phyloP scores from a whole-genome alignment of 371 early-diverging fungal species.

The Lichtheimia corymbifera region DNA sequence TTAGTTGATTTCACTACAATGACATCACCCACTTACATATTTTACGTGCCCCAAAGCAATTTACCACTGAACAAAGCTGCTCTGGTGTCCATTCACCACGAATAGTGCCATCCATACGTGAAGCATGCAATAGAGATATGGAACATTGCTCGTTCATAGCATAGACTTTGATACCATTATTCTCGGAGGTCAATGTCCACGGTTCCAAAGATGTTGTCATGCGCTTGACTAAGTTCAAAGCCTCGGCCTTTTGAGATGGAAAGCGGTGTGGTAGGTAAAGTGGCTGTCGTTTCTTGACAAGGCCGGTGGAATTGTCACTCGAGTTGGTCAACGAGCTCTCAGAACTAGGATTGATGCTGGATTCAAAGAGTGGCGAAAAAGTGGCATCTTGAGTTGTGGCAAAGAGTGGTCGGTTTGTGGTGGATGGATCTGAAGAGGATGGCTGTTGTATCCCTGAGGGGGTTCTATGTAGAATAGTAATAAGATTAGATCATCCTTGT shows the following conservation, averaged over 20 bases:
- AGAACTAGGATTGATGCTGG: background rate
- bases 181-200: constrained; percentile 10
- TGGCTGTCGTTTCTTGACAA: constrained; percentile 10
- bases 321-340: constrained; percentile 1
- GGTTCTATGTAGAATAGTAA: background rate
- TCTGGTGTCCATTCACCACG: constrained; percentile 54
- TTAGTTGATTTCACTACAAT: background rate
- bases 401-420: background rate
- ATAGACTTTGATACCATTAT: constrained; percentile 9
- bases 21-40: constrained; percentile 24
- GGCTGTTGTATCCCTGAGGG: background rate
- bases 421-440: background rate
- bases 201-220: constrained; percentile 8
- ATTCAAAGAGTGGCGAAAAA: constrained; percentile 9
- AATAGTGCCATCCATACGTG: constrained; percentile 52
- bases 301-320: background rate
- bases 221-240: constrained; percentile 13
- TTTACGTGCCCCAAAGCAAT: constrained; percentile 43
- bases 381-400: background rate
- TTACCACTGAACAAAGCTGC: constrained; percentile 46
- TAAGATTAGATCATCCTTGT: too few relatives aligned
- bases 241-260: constrained; percentile 10
- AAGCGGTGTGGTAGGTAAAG: constrained; percentile 21
- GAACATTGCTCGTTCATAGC: background rate
- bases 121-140: background rate